Conservation (phyloP, 305 asterid species). For the Solanum hybrid region DNA sequence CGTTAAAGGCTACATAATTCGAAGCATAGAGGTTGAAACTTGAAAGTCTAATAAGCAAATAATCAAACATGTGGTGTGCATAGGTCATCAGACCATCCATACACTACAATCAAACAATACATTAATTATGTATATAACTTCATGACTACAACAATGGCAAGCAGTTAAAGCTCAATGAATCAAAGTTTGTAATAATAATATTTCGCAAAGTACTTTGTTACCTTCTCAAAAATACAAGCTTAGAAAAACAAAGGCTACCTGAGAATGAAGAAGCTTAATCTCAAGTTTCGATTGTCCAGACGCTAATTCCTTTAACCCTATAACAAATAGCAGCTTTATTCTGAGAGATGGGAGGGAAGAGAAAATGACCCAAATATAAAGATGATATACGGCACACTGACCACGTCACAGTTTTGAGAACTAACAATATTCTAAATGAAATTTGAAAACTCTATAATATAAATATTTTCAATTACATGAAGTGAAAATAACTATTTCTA, state of each 20-base stretch:
- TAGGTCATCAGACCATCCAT: not conserved
- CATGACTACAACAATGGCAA: not conserved
- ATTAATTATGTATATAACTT: not conserved
- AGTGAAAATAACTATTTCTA: not conserved
- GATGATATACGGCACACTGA: not conserved
- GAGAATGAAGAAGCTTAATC: not conserved
- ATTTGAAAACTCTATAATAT: not conserved
- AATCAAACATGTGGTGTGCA: not conserved
- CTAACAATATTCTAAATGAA: not conserved
- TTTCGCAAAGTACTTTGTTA: not conserved
- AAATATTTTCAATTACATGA: not conserved
- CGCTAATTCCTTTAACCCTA: not conserved
- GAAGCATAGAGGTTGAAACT: not conserved
- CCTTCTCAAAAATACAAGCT: not conserved
- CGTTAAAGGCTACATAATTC: not conserved
- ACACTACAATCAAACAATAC: not conserved
- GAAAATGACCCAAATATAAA: no score
- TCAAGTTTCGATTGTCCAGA: not conserved
- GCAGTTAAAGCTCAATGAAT: not conserved
- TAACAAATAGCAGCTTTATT: not conserved
- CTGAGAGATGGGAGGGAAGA: not conserved
- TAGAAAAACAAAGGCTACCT: not conserved
- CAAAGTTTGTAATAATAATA: not conserved
- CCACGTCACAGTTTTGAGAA: not conserved
- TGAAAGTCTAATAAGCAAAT: not conserved